Conservation (phyloP, 768 basidiomycete genomes). For the Lepiota brunneoincarnata region DNA sequence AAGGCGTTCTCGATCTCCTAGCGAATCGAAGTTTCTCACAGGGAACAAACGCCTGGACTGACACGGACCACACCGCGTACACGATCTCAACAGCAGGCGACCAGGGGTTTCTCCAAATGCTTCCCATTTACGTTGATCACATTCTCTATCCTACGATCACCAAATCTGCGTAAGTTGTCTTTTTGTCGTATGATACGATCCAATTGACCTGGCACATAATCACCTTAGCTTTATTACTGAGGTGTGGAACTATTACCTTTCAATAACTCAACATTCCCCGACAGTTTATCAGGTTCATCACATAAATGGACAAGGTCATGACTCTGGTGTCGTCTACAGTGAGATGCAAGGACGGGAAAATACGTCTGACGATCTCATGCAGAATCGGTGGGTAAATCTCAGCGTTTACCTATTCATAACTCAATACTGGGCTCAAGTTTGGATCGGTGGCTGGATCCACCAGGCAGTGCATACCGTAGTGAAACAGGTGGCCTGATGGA, state of each 20-base stretch:
- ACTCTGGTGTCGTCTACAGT: constrained; percentile 95
- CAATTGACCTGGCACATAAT: constrained; percentile 12
- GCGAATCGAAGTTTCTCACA: constrained; percentile 93
- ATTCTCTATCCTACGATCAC: constrained; percentile 95
- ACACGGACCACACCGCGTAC: constrained; percentile 92
- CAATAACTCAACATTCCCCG: background rate
- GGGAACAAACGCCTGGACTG: constrained; percentile 97
- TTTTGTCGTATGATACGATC: background rate
- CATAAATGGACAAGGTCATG: constrained; percentile 84
- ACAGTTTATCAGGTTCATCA: constrained; percentile 73
- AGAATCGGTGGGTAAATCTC: constrained; percentile 58
- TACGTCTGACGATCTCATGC: constrained; percentile 88
- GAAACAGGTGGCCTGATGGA: constrained; percentile 98
- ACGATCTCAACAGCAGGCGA: constrained; percentile 95
- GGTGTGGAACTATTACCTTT: constrained; percentile 30
- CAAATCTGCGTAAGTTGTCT: constrained; percentile 65
- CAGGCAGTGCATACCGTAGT: constrained; percentile 85
- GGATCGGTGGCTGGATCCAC: constrained; percentile 79
- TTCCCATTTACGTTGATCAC: constrained; percentile 93
- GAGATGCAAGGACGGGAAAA: constrained; percentile 98
- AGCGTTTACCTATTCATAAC: background rate
- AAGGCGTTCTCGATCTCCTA: constrained; percentile 91
- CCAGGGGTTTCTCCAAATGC: constrained; percentile 82
- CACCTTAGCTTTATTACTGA: constrained; percentile 53
- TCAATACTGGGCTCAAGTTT: constrained; percentile 39